Evolutionary conservation across 306 rosid species (phyloP), one percentile per base, ranked within the genome.

Genomic region (Purshia tridentata): DNA sequence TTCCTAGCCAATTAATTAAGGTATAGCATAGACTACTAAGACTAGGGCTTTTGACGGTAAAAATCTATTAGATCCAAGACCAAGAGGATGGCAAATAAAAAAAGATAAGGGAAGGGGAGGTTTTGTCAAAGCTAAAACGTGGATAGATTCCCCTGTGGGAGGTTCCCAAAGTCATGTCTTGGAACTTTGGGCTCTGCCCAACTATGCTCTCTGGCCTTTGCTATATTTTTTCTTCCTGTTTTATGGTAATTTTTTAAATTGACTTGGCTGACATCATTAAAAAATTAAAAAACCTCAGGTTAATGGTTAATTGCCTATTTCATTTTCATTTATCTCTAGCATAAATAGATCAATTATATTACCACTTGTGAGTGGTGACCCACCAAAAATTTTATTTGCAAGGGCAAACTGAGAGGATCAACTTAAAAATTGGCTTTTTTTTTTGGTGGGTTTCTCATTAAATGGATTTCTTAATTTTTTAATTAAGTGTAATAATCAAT

Each of bases 61-160:
- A 1, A 29, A 29, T 29, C 35, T 29, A 29, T 29, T 29, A 29
- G 35, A 29, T 29, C 35, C 35, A 29, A 29, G 35, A 29, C n/a
- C 53, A 41, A 18, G 52, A 64, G 52, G 67, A 16, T 2, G 12
- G 13, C 9, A 47, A 47, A 19, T 35, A 12, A 20, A 45, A 58
- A 14, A 12, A 4, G 22, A 10, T 2, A 4, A 42, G 5, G 51
- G 22, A 41, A 18, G 55, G 6, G 53, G 53, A 23, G n/a, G 45
- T 37, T 80, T 80, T 69, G 76, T 48, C 77, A 65, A 75, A 57
- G 67, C 42, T 16, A n/a, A 67, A 68, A 74, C 84, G 73, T 75
- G 77, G 16, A 18, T 64, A 75, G 80, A 80, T 80, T 80, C 83
- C 80, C 8, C 2, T 9, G 13, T 7, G 68, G 67, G 57, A 37